phyloP scores from a whole-genome alignment of 2,329 filamentous ascomycete species.

The Ophiostoma angusticollis region DNA sequence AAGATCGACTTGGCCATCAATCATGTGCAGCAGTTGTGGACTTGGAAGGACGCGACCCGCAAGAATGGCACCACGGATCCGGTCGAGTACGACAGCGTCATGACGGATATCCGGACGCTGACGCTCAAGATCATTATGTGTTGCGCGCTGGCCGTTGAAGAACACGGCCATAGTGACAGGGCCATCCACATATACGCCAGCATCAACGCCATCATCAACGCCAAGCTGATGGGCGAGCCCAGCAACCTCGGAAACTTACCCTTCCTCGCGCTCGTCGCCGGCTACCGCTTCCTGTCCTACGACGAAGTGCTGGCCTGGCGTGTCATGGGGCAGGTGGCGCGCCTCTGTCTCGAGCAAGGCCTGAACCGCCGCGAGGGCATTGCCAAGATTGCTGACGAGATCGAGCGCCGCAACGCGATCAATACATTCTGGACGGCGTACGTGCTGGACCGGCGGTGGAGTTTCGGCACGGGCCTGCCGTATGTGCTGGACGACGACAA shows the following conservation, averaged over 20 bases:
- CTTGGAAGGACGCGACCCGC: constrained; percentile 40
- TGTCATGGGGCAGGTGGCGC: constrained; percentile 66
- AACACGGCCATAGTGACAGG: constrained; percentile 62
- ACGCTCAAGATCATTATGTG: constrained; percentile 76
- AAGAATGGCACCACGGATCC: constrained; percentile 20
- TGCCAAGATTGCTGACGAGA: constrained; percentile 22
- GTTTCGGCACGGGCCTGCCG: constrained; percentile 36
- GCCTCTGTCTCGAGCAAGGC: constrained; percentile 34
- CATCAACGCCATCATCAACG: constrained; percentile 59
- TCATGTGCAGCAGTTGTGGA: constrained; percentile 56
- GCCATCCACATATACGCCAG: constrained; percentile 63
- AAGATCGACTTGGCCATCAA: constrained; percentile 58
- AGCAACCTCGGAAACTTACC: constrained; percentile 35
- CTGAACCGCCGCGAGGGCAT: constrained; percentile 39
- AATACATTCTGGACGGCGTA: constrained; percentile 39
- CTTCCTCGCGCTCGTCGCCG: constrained; percentile 38
- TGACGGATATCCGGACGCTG: constrained; percentile 35
- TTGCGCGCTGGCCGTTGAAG: constrained; percentile 63
- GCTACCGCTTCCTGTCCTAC: constrained; percentile 73
- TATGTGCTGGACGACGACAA: constrained; percentile 36
- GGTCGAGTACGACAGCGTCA: constrained; percentile 22
- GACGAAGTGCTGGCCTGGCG: constrained; percentile 81
- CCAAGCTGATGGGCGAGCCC: constrained; percentile 43
- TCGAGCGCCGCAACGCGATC: constrained; percentile 20
- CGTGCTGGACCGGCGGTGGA: constrained; percentile 38